Conservation (phyloP, 1,139 yeast species). For the Saccharomycopsis hybrid region DNA sequence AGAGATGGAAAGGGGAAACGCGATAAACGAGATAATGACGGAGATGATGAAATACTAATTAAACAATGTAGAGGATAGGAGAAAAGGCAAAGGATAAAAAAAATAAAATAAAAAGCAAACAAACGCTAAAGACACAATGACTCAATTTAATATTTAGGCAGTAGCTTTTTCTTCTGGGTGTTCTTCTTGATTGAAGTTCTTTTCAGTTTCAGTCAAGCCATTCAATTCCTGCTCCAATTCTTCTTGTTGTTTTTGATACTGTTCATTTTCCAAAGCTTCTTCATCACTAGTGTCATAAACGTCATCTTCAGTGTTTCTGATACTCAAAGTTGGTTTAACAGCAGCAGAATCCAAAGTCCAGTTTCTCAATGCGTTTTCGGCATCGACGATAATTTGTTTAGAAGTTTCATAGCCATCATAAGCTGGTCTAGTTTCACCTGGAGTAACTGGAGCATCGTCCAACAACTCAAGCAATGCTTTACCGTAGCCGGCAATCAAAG, state of each 20-base stretch:
- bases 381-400: conserved; percentile 78
- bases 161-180: conserved; percentile 10
- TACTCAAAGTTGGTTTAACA: conserved; percentile 72
- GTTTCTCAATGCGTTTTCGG: conserved; percentile 74
- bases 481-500: conserved; percentile 85
- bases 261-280: conserved; percentile 35
- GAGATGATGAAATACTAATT: too few relatives aligned
- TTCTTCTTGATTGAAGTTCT: conserved; percentile 15
- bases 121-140: too few relatives aligned
- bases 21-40: too few relatives aligned
- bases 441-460: conserved; percentile 82
- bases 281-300: conserved; percentile 55
- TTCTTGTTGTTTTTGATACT: conserved; percentile 15
- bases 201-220: conserved; percentile 19
- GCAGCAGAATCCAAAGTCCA: conserved; percentile 82
- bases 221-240: conserved; percentile 19
- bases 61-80: too few relatives aligned
- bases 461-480: conserved; percentile 75
- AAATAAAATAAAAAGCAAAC: too few relatives aligned
- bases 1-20: too few relatives aligned
- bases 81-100: too few relatives aligned
- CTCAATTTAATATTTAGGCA: too few relatives aligned
- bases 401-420: conserved; percentile 86
- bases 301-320: conserved; percentile 66
- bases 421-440: conserved; percentile 87